Evolutionary conservation across 2,329 filamentous ascomycete genomes (phyloP).

Genomic region (Claviceps pazoutovae): DNA sequence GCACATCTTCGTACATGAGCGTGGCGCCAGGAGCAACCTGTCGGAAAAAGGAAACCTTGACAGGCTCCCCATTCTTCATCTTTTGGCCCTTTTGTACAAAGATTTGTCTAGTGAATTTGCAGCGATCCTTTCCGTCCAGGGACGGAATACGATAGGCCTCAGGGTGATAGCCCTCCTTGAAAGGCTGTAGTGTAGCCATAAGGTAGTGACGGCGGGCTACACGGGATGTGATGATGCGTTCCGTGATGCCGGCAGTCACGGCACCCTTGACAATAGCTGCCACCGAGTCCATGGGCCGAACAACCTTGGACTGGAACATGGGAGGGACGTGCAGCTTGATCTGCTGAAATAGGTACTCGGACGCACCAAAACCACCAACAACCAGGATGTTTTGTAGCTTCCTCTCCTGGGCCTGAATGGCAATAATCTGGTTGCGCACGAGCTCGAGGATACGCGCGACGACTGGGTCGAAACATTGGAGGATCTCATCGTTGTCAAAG

Average conservation of each 20-base stretch:
- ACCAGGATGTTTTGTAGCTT: constrained; percentile 91
- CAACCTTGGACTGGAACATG: constrained; percentile 96
- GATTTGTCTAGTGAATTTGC: constrained; percentile 97
- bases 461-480: constrained; percentile 97
- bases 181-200: constrained; percentile 96
- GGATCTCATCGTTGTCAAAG: constrained; percentile 96
- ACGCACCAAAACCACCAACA: constrained; percentile 94
- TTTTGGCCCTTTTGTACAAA: constrained; percentile 98
- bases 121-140: constrained; percentile 90
- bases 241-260: constrained; percentile 93
- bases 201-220: constrained; percentile 95
- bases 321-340: constrained; percentile 97
- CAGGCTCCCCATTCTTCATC: constrained; percentile 97
- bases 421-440: constrained; percentile 95
- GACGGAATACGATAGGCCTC: constrained; percentile 96
- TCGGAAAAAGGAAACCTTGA: constrained; percentile 97
- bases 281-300: constrained; percentile 96
- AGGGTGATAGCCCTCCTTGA: constrained; percentile 97
- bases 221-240: constrained; percentile 91
- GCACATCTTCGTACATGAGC: constrained; percentile 97
- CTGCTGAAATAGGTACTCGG: constrained; percentile 97
- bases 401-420: constrained; percentile 93
- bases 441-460: constrained; percentile 94
- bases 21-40: constrained; percentile 95
- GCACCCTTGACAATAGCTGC: constrained; percentile 97